phyloP scores from a whole-genome alignment of 257 asterid species.

The Solanum medicagineum region DNA sequence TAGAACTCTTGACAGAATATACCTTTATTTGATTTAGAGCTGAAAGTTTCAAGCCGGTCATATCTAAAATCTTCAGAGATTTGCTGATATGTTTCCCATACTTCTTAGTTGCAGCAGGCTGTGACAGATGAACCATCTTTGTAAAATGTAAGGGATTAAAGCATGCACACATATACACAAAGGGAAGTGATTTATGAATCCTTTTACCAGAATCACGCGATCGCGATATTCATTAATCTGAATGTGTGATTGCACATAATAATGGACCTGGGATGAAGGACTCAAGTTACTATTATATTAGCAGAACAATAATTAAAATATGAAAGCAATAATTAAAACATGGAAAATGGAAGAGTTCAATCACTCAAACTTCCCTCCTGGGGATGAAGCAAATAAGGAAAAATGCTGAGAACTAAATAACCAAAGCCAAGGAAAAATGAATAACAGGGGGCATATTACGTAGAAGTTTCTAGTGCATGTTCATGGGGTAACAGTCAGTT shows the following conservation, averaged over 20 bases:
- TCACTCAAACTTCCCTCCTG: background rate
- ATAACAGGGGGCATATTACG: background rate
- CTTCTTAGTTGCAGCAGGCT: conserved; percentile 56
- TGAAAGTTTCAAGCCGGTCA: conserved; percentile 70
- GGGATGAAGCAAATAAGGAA: background rate
- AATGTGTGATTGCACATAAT: conserved; percentile 72
- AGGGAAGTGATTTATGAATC: background rate
- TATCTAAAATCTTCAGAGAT: conserved; percentile 55
- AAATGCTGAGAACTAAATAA: background rate
- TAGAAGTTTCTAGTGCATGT: background rate
- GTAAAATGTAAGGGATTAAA: background rate
- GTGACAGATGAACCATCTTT: background rate
- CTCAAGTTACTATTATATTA: background rate
- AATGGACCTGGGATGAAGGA: conserved; percentile 38
- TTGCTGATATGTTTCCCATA: conserved; percentile 36
- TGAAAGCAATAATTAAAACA: background rate
- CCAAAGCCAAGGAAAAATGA: background rate
- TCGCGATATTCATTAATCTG: conserved; percentile 77
- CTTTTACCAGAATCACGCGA: conserved; percentile 58
- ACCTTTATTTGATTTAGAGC: conserved; percentile 62
- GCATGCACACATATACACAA: background rate
- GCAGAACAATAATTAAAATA: background rate
- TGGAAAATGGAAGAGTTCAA: background rate
- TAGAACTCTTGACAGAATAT: background rate
- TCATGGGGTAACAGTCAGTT: background rate